Conservation (phyloP, 106 monocot species). For the Dendrobium nobile region DNA sequence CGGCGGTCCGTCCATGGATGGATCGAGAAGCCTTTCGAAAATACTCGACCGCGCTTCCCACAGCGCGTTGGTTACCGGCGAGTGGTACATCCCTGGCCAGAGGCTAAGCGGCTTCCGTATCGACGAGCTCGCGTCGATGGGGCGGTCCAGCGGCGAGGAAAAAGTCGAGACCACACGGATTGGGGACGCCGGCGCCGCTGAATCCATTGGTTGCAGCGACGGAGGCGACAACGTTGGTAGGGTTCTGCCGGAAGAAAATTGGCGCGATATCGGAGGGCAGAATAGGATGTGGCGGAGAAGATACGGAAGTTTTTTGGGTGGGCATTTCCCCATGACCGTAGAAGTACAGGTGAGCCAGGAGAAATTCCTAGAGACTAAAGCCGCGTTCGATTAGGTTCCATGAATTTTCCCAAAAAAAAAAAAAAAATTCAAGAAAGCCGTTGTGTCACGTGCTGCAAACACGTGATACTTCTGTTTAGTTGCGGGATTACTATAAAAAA, state of each 20-base stretch:
- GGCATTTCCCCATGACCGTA: background rate
- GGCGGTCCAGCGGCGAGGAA: constrained; percentile 38
- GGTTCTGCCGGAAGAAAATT: background rate
- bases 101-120: constrained; percentile 78
- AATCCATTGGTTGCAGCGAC: constrained; percentile 1
- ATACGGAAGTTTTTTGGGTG: background rate
- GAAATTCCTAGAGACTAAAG: no score
- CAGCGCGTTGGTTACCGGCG: constrained; percentile 88
- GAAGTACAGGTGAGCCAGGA: background rate
- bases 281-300: background rate
- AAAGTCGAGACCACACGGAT: constrained; percentile 49
- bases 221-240: background rate
- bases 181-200: constrained; percentile 14
- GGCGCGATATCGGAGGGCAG: background rate
- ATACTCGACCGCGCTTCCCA: constrained; percentile 97
- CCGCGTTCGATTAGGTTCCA: no score
- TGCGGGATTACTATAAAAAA: no score
- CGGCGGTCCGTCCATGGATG: constrained; percentile 47
- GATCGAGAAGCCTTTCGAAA: constrained; percentile 71
- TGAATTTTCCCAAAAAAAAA: no score
- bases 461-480: no score
- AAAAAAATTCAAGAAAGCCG: no score
- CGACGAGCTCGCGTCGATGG: constrained; percentile 44
- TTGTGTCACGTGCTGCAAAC: no score
- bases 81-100: constrained; percentile 98